Evolutionary conservation across 2,329 filamentous ascomycete genomes (phyloP).

Genomic region (Didymella pinodella): DNA sequence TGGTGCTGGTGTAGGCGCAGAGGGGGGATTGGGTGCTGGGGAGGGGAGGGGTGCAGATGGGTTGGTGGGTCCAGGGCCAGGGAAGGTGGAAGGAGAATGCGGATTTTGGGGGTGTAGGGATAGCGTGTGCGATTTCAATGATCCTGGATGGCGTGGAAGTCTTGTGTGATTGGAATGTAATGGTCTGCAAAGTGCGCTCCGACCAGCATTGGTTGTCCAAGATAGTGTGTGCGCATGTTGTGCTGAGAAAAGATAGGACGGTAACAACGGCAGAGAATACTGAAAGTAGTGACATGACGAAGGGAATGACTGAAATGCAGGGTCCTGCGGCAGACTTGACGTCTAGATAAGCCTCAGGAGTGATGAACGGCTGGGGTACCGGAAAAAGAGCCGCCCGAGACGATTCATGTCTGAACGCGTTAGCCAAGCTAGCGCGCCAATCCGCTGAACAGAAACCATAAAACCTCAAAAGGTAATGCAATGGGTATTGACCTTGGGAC

Average conservation of each 20-base stretch:
- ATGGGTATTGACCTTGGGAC: constrained; percentile 32
- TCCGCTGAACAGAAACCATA: background rate
- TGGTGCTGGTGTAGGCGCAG: constrained; percentile 42
- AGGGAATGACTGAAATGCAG: constrained; percentile 3
- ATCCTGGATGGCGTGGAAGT: constrained; percentile 18
- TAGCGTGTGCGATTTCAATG: background rate
- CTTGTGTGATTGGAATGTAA: constrained; percentile 7
- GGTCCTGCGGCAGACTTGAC: constrained; percentile 1
- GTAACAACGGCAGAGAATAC: background rate
- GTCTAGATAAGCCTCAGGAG: constrained; percentile 16
- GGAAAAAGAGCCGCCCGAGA: constrained; percentile 22
- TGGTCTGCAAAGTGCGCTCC: constrained; percentile 18
- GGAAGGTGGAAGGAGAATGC: constrained; percentile 9
- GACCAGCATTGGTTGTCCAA: constrained; percentile 39
- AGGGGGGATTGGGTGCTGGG: constrained; percentile 25
- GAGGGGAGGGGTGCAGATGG: constrained; percentile 38
- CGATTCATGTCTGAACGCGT: constrained; percentile 24
- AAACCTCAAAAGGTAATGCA: constrained; percentile 15
- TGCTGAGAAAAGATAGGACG: background rate
- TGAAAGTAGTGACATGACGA: constrained; percentile 1
- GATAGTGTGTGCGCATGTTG: background rate
- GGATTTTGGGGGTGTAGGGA: background rate
- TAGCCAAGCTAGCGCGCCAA: constrained; percentile 13
- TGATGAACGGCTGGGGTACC: constrained; percentile 18
- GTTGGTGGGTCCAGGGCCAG: constrained; percentile 38